Conservation (phyloP, 1,284 basidiomycete genomes). For the Trichosporon coremiiforme region DNA sequence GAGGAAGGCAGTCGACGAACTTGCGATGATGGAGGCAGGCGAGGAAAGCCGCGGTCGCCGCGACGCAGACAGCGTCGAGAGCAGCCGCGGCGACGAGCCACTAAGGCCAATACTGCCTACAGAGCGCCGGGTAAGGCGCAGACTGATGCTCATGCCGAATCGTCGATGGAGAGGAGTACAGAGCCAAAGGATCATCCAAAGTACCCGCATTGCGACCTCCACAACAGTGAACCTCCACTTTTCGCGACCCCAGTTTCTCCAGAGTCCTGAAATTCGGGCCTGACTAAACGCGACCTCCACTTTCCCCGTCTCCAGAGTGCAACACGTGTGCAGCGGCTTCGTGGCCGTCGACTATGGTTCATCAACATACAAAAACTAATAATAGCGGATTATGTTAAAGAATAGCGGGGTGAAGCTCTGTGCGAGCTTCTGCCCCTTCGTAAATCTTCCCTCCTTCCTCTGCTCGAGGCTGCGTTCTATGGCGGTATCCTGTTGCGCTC, state of each 20-base stretch:
- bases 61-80: neutral
- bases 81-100: neutral
- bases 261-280: constrained; percentile 1
- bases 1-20: neutral
- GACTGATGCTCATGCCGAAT: constrained; percentile 12
- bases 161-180: neutral
- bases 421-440: neutral
- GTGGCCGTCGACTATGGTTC: constrained; percentile 6
- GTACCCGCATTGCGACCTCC: neutral
- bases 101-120: neutral
- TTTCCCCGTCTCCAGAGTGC: neutral
- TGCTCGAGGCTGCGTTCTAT: neutral
- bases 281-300: constrained; percentile 1
- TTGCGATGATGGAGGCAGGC: neutral
- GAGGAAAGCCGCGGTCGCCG: neutral
- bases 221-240: neutral
- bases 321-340: neutral
- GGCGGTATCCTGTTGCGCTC: constrained; percentile 11
- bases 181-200: neutral
- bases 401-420: neutral
- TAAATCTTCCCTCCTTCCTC: neutral
- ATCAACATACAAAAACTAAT: constrained; percentile 12
- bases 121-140: neutral
- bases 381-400: neutral
- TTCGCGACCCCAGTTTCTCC: constrained; percentile 4